These are phyloP conservation scores for Hypoxylon lenormandii DNA, from an alignment of 495 filamentous ascomycete species.

Conservation along the genomic window DNA sequence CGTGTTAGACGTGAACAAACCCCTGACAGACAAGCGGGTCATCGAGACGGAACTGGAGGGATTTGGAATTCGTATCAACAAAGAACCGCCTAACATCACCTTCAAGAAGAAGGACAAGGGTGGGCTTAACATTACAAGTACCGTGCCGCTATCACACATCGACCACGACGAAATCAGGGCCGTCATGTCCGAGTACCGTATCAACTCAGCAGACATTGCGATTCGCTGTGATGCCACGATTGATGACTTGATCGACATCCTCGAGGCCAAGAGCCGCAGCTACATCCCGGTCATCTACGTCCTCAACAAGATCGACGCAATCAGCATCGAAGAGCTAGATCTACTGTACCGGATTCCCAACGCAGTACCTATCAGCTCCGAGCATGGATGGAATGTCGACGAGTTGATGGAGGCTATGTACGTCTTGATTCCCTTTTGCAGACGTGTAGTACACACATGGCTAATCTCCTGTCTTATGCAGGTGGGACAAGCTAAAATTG, in stretches of 20 bases:
- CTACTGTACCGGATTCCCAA: conserved; percentile 96
- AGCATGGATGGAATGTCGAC: conserved; percentile 98
- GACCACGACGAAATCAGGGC: conserved; percentile 96
- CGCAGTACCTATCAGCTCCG: conserved; percentile 94
- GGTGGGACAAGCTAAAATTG: conserved; percentile 93
- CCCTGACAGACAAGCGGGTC: conserved; percentile 93
- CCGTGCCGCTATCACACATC: conserved; percentile 89
- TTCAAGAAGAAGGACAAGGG: conserved; percentile 99
- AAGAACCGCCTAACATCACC: conserved; percentile 93
- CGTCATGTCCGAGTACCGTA: conserved; percentile 96
- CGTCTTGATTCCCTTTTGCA: conserved; percentile 45
- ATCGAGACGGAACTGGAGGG: conserved; percentile 98
- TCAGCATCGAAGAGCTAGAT: conserved; percentile 96
- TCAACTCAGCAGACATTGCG: conserved; percentile 95
- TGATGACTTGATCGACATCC: conserved; percentile 90
- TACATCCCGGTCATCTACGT: conserved; percentile 99
- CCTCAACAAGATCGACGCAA: conserved; percentile 98
- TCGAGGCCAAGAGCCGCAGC: conserved; percentile 92
- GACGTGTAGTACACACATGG: conserved; percentile 36
- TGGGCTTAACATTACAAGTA: conserved; percentile 92
- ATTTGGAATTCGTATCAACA: conserved; percentile 98
- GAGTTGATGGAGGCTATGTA: conserved; percentile 94
- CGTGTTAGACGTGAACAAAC: conserved; percentile 98
- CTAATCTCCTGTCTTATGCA: conserved; percentile 51
- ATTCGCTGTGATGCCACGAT: conserved; percentile 92